phyloP scores from a whole-genome alignment of 2,329 filamentous ascomycete species.

The Monosporascus sp. region DNA sequence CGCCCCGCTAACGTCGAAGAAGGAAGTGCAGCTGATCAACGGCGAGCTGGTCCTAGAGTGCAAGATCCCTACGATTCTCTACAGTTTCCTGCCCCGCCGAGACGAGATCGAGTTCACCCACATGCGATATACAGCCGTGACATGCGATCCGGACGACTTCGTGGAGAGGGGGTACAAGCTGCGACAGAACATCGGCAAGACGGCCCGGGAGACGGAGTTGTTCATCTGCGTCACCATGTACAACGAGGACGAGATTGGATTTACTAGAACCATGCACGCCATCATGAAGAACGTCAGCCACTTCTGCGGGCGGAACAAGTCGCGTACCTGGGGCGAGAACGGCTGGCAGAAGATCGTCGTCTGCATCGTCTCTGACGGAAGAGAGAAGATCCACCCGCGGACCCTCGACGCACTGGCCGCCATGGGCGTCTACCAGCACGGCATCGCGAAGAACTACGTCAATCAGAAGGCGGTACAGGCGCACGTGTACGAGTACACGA shows the following conservation, averaged over 20 bases:
- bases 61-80: conserved; percentile 97
- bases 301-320: conserved; percentile 90
- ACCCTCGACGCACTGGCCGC: conserved; percentile 92
- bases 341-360: conserved; percentile 99
- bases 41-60: conserved; percentile 96
- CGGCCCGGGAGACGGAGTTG: conserved; percentile 85
- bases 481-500: conserved; percentile 98
- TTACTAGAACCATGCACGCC: conserved; percentile 91
- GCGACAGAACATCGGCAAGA: conserved; percentile 86
- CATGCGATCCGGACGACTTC: conserved; percentile 86
- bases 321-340: conserved; percentile 97
- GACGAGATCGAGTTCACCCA: conserved; percentile 97
- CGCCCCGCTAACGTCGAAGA: conserved; percentile 81
- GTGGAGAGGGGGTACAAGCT: conserved; percentile 86
- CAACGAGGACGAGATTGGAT: conserved; percentile 95
- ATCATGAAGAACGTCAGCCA: conserved; percentile 99
- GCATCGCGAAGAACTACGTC: conserved; percentile 97
- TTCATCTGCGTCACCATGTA: conserved; percentile 99
- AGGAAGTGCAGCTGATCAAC: conserved; percentile 94
- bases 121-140: conserved; percentile 91
- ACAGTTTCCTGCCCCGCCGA: conserved; percentile 89
- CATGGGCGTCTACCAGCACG: conserved; percentile 96
- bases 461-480: conserved; percentile 93
- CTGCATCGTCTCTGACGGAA: conserved; percentile 92
- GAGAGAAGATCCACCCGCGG: conserved; percentile 79